Conservation (phyloP, 2,329 filamentous ascomycete species). For the Xylaria sp. region DNA sequence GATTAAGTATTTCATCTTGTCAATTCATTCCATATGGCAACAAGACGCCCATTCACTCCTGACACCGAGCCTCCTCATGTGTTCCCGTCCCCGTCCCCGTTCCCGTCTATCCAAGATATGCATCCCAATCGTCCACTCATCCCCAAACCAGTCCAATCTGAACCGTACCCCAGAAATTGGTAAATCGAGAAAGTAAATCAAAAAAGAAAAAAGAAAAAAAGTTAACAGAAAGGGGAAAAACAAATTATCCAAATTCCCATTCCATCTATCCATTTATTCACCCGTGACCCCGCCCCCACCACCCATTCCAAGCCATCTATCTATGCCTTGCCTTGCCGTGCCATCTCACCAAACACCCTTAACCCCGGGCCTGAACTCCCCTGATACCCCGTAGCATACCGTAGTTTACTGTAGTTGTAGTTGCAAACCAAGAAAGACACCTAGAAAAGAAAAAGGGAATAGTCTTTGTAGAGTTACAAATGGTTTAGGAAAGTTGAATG, state of each 20-base stretch:
- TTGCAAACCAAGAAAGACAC: neutral
- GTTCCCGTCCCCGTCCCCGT: neutral
- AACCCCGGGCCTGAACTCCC: conserved; percentile 7
- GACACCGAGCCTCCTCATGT: neutral
- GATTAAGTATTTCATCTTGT: neutral
- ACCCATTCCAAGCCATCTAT: neutral
- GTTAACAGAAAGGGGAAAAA: neutral
- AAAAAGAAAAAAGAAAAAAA: neutral
- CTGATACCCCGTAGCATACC: neutral
- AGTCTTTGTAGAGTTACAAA: conserved; percentile 5
- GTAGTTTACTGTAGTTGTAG: neutral
- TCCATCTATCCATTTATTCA: neutral
- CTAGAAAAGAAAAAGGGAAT: neutral
- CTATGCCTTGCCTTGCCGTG: neutral
- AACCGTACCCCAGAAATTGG: neutral
- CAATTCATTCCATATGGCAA: neutral
- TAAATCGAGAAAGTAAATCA: neutral
- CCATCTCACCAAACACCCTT: neutral
- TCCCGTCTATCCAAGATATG: conserved; percentile 2
- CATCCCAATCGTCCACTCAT: neutral
- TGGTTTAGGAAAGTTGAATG: neutral
- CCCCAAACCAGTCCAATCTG: neutral
- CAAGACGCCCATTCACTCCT: neutral
- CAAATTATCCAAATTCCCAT: neutral
- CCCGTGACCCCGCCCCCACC: neutral